These are phyloP conservation scores for Recurvomyces mirabilis DNA, from an alignment of 495 filamentous ascomycete species.

Conservation along the genomic window DNA sequence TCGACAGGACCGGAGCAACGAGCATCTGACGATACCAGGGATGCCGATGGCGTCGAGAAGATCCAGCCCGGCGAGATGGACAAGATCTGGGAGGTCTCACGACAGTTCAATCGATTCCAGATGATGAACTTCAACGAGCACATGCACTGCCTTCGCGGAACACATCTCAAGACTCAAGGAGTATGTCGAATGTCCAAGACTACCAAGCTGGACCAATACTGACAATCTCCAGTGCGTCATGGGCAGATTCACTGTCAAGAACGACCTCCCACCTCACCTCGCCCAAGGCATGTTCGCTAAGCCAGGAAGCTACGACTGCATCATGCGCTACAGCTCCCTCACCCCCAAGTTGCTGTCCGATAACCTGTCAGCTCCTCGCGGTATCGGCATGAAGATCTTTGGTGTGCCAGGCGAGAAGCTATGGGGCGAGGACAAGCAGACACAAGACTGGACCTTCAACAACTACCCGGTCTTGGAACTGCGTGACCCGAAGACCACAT, in stretches of 20 bases:
- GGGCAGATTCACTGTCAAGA: conserved; percentile 33
- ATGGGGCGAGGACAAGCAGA: conserved; percentile 32
- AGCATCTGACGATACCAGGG: no score
- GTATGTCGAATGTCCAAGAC: conserved; percentile 11
- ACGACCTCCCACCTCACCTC: conserved; percentile 33
- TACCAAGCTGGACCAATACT: neutral
- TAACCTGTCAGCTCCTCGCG: conserved; percentile 36
- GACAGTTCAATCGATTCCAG: conserved; percentile 40
- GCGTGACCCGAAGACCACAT: conserved; percentile 35
- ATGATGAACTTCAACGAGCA: conserved; percentile 37
- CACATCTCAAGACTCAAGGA: conserved; percentile 37
- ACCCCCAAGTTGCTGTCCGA: conserved; percentile 24
- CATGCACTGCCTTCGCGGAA: conserved; percentile 34
- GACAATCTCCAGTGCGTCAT: conserved; percentile 26
- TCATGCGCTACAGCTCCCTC: conserved; percentile 19
- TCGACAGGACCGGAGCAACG: neutral
- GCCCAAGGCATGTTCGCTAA: conserved; percentile 37
- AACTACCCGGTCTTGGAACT: conserved; percentile 39
- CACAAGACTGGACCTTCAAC: conserved; percentile 41
- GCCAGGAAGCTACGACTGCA: conserved; percentile 23
- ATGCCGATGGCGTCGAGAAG: conserved; percentile 35
- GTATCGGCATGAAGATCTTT: conserved; percentile 41
- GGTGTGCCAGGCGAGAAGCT: conserved; percentile 36
- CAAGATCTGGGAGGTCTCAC: conserved; percentile 37
- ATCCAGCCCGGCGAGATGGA: conserved; percentile 35